Evolutionary conservation across 2,329 filamentous ascomycete genomes (phyloP), one percentile per base, ranked within the genome.

Genomic region (Monosporascus ibericus): DNA sequence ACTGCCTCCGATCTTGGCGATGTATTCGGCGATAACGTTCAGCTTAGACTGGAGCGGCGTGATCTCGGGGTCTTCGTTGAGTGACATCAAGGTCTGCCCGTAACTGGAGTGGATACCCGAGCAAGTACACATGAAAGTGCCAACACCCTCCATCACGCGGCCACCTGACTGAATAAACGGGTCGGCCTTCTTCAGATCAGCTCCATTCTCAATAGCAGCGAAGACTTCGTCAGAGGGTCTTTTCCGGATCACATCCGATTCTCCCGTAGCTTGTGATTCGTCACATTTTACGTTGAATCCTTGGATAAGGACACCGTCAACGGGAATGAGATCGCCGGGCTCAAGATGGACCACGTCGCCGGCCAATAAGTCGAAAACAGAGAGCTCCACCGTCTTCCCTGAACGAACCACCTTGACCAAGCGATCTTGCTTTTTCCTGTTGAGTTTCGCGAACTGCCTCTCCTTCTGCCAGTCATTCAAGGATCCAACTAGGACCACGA

Each of bases 131-230:
- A 91, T 75, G 61, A 84, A 91, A 2, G 84, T 89, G 14, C 87
- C 87, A 8, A 90, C 81, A 44, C 87, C 87, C 65, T 90, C 87
- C 71, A 90, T 86, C 53, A 90, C 86, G 56, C 87, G 87, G 49
- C 84, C 80, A 34, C 87, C 92, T 30, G 91, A 96, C 60, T 95
- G 88, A 62, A 96, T 89, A 60, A 92, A 90, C 0, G 87, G 87
- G 58, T 92, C 88, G 70, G 90, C 79, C 69, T 90, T 90, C 72
- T 82, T 85, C 24, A 86, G 74, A 46, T 75, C 76, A 42, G 86
- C 80, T 59, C 82, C 75, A 57, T 80, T 82, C 60, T 88, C 81
- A 60, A 91, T 87, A 25, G 85, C 85, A 20, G 76, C 75, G 63
- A 77, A 87, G 20, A 89, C 88, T 24, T 88, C 85, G 48, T 88